phyloP scores from a whole-genome alignment of 2,329 filamentous ascomycete species.

The Lithohypha guttulata region DNA sequence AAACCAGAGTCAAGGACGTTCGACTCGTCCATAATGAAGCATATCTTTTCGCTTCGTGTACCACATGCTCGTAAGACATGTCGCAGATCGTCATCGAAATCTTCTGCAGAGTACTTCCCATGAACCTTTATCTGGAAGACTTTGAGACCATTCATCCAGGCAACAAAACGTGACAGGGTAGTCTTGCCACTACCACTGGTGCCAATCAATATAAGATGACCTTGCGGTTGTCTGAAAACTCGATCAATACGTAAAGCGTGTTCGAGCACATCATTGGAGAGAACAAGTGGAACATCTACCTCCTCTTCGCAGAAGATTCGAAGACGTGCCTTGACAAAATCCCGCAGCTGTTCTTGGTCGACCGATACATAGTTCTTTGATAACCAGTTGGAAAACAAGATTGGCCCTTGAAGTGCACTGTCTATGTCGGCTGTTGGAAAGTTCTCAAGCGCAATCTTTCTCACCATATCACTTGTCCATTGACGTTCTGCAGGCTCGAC shows the following conservation, averaged over 20 bases:
- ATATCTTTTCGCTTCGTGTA: conserved; percentile 98
- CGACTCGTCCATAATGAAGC: conserved; percentile 99
- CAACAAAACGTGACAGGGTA: conserved; percentile 91
- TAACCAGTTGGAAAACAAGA: conserved; percentile 98
- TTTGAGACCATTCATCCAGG: conserved; percentile 99
- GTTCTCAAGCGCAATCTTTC: conserved; percentile 73
- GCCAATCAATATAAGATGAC: conserved; percentile 95
- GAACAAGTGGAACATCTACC: conserved; percentile 90
- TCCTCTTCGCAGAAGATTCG: conserved; percentile 99
- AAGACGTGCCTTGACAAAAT: conserved; percentile 93
- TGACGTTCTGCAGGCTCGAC: conserved; percentile 86
- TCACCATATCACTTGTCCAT: conserved; percentile 87
- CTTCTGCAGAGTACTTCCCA: conserved; percentile 92
- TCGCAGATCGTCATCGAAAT: conserved; percentile 95
- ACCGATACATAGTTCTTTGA: conserved; percentile 98
- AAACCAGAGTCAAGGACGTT: conserved; percentile 98
- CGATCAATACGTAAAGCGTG: conserved; percentile 97
- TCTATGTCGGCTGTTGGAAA: conserved; percentile 94
- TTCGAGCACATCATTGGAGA: conserved; percentile 99
- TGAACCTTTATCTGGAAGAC: conserved; percentile 99
- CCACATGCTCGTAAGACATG: conserved; percentile 87
- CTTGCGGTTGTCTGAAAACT: conserved; percentile 96
- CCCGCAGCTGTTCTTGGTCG: conserved; percentile 83
- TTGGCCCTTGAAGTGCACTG: conserved; percentile 80
- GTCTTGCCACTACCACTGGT: conserved; percentile 98